phyloP scores from a whole-genome alignment of 2,329 filamentous ascomycete species.

The Hyphodiscus sp. region DNA sequence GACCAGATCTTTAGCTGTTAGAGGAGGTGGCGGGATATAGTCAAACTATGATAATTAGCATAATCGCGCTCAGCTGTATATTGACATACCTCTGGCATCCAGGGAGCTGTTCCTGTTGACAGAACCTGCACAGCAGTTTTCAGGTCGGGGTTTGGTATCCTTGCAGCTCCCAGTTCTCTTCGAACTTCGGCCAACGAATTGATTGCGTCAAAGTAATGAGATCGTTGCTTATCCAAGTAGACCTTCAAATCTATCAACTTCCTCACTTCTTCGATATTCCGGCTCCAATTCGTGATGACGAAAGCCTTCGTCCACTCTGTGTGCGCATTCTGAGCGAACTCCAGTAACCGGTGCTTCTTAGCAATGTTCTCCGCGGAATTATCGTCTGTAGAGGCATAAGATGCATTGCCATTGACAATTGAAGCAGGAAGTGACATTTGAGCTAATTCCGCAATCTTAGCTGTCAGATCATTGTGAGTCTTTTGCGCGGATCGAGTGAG shows the following conservation, averaged over 20 bases:
- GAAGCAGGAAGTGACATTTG: slow-evolving; percentile 55
- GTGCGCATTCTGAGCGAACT: slow-evolving; percentile 74
- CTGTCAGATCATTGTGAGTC: slow-evolving; percentile 71
- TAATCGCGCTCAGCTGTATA: background rate
- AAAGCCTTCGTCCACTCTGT: slow-evolving; percentile 89
- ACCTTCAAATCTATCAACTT: slow-evolving; percentile 81
- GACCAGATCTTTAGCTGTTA: slow-evolving; percentile 66
- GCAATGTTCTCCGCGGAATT: slow-evolving; percentile 57
- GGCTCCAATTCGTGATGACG: slow-evolving; percentile 85
- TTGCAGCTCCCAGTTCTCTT: slow-evolving; percentile 61
- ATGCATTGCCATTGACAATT: slow-evolving; percentile 45
- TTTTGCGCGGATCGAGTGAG: slow-evolving; percentile 75
- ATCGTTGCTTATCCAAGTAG: slow-evolving; percentile 61
- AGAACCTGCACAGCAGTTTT: slow-evolving; percentile 83
- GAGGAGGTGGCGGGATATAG: slow-evolving; percentile 67
- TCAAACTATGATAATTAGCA: slow-evolving; percentile 48
- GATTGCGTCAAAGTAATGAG: slow-evolving; percentile 53
- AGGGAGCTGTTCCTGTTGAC: slow-evolving; percentile 67
- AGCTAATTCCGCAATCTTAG: slow-evolving; percentile 63
- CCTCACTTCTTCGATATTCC: slow-evolving; percentile 70
- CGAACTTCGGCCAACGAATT: slow-evolving; percentile 66
- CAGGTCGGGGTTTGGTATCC: slow-evolving; percentile 83
- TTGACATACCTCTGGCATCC: slow-evolving; percentile 67
- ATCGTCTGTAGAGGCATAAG: slow-evolving; percentile 43
- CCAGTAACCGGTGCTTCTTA: slow-evolving; percentile 70